Evolutionary conservation across 2,329 filamentous ascomycete species (phyloP), one percentile per base, ranked within the genome.

Genomic region (Cladophialophora chaetospira): DNA sequence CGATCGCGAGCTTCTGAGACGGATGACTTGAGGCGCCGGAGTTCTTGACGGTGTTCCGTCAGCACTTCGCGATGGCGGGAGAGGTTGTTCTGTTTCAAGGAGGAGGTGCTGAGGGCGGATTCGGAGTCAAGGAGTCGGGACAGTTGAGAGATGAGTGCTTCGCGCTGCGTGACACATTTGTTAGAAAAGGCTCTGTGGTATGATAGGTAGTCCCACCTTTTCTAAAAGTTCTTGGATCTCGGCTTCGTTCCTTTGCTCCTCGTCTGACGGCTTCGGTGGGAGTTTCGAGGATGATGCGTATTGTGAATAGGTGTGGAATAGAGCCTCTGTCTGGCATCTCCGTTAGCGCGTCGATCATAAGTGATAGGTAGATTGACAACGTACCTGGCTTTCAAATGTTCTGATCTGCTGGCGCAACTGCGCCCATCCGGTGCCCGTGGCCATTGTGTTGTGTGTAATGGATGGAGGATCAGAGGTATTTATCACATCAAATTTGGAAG

Each of bases 81-180:
- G 33, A 99, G 86, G 72, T 97, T 97, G 77, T 93, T 96, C 69
- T 96, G 92, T 76, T 97, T 97, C n/a, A 96, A 83, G 54, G 92
- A 91, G 33, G 93, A 97, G 42, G 91, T 87, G 48, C 89, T 91
- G 58, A 95, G 84, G 54, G 87, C 82, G 19, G 91, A 85, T 80
- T 97, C 93, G 55, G 92, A 96, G 77, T 97, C 93, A 66, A 97
- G 88, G 52, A 97, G 86, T 57, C 93, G 89, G 65, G 86, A 79
- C 55, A 99, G 88, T 74, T 97, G 91, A 57, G 81, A 77, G 70
- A 97, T 86, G 51, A 94, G 83, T 42, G 81, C 78, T 70, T 96
- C 91, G 70, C 94, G 88, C 91, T 96, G 71, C 36, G 43, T 15
- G 11, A 10, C 3, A 17, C 23, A 25, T 26, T 5, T 38, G 13